Base-by-base conservation (phyloP, 2,329 filamentous ascomycete species). In the Purpureocillium takamizusanense region DNA sequence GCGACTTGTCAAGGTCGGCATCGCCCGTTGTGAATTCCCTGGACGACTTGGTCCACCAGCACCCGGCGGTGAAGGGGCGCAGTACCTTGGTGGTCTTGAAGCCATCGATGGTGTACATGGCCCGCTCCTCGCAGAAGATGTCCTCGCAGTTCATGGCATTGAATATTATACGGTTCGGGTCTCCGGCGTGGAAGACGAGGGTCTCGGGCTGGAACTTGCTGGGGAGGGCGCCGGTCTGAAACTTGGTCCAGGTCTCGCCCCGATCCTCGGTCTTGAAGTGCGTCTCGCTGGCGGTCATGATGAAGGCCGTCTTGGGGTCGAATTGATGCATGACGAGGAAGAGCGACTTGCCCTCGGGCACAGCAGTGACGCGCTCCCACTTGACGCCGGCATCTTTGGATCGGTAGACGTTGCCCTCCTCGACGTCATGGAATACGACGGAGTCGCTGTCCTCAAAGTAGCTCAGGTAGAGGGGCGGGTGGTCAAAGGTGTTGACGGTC, bases 391-490 rank as follows among this genome's bases (percentile, higher is more conserved):
- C 88, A 64, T 97, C 78, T 34, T 72, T 70, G 33, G 90, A 94
- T 43, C 86, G 81, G 60, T 81, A 88, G 37, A 94, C 70, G 45
- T 77, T 78, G 42, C 73, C 70, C 31, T 73, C 72, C 12, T 70
- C 60, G 36, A 67, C 54, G 56, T 94, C 84, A 51, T 83, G 79
- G 55, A 87, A 80, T 33, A 97, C 63, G 42, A 94, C 70, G 37
- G 83, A 76, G 57, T 95, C 82, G 48, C 86, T 89, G 59, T 90
- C 86, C 54, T 92, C 82, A 56, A 98, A 97, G 64, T 95, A 98
- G 63, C 84, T 83, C 47, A 95, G 67, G 56, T 80, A 79, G 38
- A 65, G 57, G 1, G 87, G 85, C 38, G 70, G 62, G 51, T 79
- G 69, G 33, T 83, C 67, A 63, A 95, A 85, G 34, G 72, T 62